phyloP scores from a whole-genome alignment of 345 rosid genomes.

The Camelina laxa region DNA sequence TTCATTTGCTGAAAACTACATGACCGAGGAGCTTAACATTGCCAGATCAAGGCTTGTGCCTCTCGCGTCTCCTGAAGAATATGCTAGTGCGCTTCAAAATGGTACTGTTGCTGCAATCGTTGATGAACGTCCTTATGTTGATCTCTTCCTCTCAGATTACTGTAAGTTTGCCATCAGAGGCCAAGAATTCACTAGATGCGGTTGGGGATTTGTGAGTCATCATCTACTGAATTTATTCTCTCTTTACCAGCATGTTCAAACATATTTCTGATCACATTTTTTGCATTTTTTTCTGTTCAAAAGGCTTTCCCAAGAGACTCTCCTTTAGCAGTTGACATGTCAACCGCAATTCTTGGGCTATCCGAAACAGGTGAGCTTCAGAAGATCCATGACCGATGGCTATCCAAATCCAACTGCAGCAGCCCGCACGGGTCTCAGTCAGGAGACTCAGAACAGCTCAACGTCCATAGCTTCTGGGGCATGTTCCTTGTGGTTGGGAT shows the following conservation, averaged over 20 bases:
- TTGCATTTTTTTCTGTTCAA: not conserved
- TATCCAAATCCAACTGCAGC: slow-evolving; percentile 55
- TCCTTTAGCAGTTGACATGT: slow-evolving; percentile 84
- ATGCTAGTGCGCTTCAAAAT: slow-evolving; percentile 62
- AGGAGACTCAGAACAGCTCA: slow-evolving; percentile 64
- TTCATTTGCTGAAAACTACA: slow-evolving; percentile 74
- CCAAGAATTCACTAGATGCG: slow-evolving; percentile 73
- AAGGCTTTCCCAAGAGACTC: slow-evolving; percentile 93
- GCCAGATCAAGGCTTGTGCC: slow-evolving; percentile 76
- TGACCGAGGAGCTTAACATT: slow-evolving; percentile 71
- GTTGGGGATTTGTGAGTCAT: slow-evolving; percentile 94
- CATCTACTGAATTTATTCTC: slow-evolving; percentile 12
- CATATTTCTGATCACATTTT: slow-evolving; percentile 14
- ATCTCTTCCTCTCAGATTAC: slow-evolving; percentile 71
- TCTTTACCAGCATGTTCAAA: slow-evolving; percentile 4
- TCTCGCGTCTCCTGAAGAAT: slow-evolving; percentile 85
- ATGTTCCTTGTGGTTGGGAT: slow-evolving; percentile 78
- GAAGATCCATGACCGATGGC: slow-evolving; percentile 76
- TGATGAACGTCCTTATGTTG: slow-evolving; percentile 77
- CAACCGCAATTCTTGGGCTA: slow-evolving; percentile 77
- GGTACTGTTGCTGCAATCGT: slow-evolving; percentile 82
- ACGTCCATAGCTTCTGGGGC: slow-evolving; percentile 79
- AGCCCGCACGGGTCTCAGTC: slow-evolving; percentile 37
- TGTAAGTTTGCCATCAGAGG: slow-evolving; percentile 81
- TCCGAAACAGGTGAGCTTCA: slow-evolving; percentile 89